These are phyloP conservation scores for Pseudogymnoascus sp. DNA, from an alignment of 2,329 filamentous ascomycete species.

Conservation along the genomic window DNA sequence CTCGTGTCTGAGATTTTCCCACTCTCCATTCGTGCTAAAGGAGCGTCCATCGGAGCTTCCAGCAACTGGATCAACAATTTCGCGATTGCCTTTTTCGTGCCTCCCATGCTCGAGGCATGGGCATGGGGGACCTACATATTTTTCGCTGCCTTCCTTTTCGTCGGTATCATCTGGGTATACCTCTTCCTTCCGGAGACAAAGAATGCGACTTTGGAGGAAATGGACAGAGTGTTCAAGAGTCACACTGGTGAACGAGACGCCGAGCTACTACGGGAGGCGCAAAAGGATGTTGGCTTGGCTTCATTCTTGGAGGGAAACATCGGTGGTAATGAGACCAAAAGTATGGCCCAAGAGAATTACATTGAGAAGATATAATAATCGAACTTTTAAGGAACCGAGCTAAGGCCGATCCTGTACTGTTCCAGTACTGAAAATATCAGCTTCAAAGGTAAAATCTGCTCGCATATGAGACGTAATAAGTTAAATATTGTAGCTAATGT, in stretches of 20 bases:
- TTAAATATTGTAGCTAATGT: too few relatives aligned
- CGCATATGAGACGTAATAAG: too few relatives aligned
- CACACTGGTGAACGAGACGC: slow-evolving; percentile 28
- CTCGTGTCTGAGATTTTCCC: slow-evolving; percentile 35
- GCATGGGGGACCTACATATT: slow-evolving; percentile 51
- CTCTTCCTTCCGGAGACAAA: slow-evolving; percentile 49
- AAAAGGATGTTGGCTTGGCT: slow-evolving; percentile 22
- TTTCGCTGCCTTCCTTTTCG: slow-evolving; percentile 43
- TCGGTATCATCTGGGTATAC: slow-evolving; percentile 40
- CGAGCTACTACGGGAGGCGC: slow-evolving; percentile 20
- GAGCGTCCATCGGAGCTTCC: slow-evolving; percentile 36
- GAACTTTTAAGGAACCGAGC: neutral
- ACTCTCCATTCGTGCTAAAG: slow-evolving; percentile 32
- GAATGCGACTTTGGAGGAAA: slow-evolving; percentile 45
- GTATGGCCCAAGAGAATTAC: neutral
- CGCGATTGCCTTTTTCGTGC: slow-evolving; percentile 39
- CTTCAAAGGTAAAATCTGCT: too few relatives aligned
- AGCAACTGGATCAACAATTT: slow-evolving; percentile 43
- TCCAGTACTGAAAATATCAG: too few relatives aligned
- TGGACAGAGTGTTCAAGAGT: slow-evolving; percentile 44
- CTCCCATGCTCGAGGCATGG: slow-evolving; percentile 34
- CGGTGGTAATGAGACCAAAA: neutral
- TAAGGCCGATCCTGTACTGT: neutral
- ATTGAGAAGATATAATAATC: neutral
- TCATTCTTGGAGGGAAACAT: slow-evolving; percentile 10